phyloP scores from a whole-genome alignment of 1,284 basidiomycete species.

The Xerocomus tenax region DNA sequence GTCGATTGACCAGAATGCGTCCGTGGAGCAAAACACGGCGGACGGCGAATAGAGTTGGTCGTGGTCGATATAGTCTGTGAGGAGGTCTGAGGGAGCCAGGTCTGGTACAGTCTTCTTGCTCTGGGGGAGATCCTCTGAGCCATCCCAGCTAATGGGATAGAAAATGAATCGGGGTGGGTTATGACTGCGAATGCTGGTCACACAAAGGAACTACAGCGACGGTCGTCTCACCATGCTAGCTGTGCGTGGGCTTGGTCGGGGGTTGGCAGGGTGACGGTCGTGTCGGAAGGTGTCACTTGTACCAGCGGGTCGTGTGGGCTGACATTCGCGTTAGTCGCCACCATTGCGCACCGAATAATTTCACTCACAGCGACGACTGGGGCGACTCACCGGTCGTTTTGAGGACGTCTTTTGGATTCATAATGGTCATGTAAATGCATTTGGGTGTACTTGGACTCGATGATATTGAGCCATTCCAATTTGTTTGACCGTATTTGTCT shows the following conservation, averaged over 20 bases:
- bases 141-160: slow-evolving; percentile 25
- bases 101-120: not conserved
- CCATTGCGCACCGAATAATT: not conserved
- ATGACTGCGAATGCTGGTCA: slow-evolving; percentile 9
- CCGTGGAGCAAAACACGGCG: slow-evolving; percentile 9
- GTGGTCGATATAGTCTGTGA: slow-evolving; percentile 2
- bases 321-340: not conserved
- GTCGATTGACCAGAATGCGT: slow-evolving; percentile 20
- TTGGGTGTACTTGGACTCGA: too few species aligned
- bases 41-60: slow-evolving; percentile 1
- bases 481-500: slow-evolving; percentile 24
- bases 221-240: slow-evolving; percentile 10
- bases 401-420: not conserved
- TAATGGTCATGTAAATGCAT: not conserved
- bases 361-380: not conserved
- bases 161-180: slow-evolving; percentile 21
- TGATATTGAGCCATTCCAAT: not conserved
- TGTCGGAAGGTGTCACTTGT: slow-evolving; percentile 18
- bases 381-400: not conserved
- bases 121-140: slow-evolving; percentile 10
- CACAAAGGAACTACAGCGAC: not conserved
- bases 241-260: slow-evolving; percentile 12
- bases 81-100: not conserved
- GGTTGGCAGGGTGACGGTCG: slow-evolving; percentile 16
- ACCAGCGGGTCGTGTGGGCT: not conserved